Evolutionary conservation across 2,329 filamentous ascomycete genomes (phyloP).

Genomic region (Bipolaris zeicola): DNA sequence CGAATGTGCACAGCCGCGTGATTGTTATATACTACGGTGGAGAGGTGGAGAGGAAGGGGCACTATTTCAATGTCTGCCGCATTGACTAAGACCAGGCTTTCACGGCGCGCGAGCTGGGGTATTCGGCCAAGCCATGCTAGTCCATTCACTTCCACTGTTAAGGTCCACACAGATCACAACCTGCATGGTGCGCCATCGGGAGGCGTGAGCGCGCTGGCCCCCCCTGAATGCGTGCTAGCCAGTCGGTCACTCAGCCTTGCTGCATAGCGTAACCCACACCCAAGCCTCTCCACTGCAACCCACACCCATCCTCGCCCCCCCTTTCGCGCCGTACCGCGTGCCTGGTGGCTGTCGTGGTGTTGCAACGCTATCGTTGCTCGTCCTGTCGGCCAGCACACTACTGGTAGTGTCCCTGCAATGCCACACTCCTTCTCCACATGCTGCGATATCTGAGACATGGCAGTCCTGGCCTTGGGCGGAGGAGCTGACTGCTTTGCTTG

Average conservation of each 20-base stretch:
- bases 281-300: constrained; percentile 25
- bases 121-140: constrained; percentile 27
- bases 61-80: constrained; percentile 31
- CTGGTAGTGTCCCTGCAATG: constrained; percentile 11
- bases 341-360: constrained; percentile 26
- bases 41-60: constrained; percentile 10
- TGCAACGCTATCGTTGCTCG: constrained; percentile 37
- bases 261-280: constrained; percentile 21
- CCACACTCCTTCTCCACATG: constrained; percentile 8
- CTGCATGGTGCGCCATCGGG: constrained; percentile 17
- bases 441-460: constrained; percentile 9
- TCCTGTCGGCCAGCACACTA: neutral
- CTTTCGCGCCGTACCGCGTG: constrained; percentile 6
- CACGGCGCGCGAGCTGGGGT: constrained; percentile 12
- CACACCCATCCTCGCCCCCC: constrained; percentile 1
- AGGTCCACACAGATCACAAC: constrained; percentile 3
- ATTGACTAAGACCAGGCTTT: constrained; percentile 10
- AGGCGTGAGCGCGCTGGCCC: no score
- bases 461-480: neutral
- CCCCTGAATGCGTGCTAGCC: constrained; percentile 33
- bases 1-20: constrained; percentile 6
- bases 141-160: neutral
- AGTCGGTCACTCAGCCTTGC: constrained; percentile 32
- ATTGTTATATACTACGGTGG: neutral
- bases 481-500: constrained; percentile 12